A percentile compares a stretch with the other conserved stretches of the same genome.
Conservation (phyloP, 805 yeast genomes). For the Starmerella floris region DNA sequence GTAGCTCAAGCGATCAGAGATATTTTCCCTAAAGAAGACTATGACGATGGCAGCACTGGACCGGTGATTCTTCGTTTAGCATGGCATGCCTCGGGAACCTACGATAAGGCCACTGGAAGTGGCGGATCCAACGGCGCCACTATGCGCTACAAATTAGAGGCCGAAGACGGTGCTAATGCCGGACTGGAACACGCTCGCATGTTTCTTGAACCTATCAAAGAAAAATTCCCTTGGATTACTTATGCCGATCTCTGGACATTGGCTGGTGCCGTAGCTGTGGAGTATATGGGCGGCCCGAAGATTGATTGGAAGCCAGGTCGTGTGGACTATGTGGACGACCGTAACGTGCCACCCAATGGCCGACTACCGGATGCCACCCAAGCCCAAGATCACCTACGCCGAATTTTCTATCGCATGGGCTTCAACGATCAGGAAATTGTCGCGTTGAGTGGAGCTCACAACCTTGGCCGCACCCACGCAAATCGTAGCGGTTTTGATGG, state of each 20-base stretch:
- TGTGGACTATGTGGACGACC: slow-evolving; percentile 42
- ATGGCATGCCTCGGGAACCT: slow-evolving; percentile 81
- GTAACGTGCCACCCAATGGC: slow-evolving; percentile 48
- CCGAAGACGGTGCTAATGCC: slow-evolving; percentile 34
- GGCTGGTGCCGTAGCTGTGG: slow-evolving; percentile 54
- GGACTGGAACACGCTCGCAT: slow-evolving; percentile 42
- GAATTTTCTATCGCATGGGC: slow-evolving; percentile 46
- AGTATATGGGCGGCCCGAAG: slow-evolving; percentile 53
- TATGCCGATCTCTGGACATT: slow-evolving; percentile 61
- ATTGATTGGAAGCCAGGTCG: slow-evolving; percentile 69
- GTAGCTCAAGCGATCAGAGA: slow-evolving; percentile 29
- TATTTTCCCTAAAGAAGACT: slow-evolving; percentile 34
- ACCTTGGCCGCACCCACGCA: slow-evolving; percentile 49
- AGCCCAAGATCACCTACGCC: slow-evolving; percentile 42
- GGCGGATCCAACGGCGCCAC: slow-evolving; percentile 46
- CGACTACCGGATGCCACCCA: slow-evolving; percentile 46
- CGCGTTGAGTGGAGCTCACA: slow-evolving; percentile 50
- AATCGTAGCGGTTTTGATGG: slow-evolving; percentile 70
- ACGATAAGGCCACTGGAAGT: slow-evolving; percentile 40
- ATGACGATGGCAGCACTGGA: slow-evolving; percentile 57
- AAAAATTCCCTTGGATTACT: slow-evolving; percentile 45
- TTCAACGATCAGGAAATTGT: slow-evolving; percentile 50
- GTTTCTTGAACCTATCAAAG: slow-evolving; percentile 43
- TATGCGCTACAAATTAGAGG: slow-evolving; percentile 37
- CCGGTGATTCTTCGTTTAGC: slow-evolving; percentile 70